Evolutionary conservation across 495 filamentous ascomycete genomes (phyloP).

Genomic region (Penicillium salamii): DNA sequence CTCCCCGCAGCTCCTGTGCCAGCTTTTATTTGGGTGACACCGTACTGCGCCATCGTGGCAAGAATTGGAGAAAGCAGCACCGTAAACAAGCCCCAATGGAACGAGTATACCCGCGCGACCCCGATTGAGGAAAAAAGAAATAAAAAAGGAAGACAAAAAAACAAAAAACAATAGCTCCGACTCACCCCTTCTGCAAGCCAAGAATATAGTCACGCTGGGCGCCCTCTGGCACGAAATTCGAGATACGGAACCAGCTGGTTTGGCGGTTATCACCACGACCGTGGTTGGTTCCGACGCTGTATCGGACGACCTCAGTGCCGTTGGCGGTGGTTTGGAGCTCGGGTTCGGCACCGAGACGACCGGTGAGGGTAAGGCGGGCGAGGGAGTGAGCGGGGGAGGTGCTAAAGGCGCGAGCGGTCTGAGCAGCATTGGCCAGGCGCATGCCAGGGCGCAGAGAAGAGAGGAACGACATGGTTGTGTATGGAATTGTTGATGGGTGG

Average conservation of each 20-base stretch:
- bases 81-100: too few species aligned
- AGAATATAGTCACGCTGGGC: conserved; percentile 61
- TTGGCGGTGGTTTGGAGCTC: conserved; percentile 63
- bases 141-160: neutral
- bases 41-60: too few species aligned
- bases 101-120: too few species aligned
- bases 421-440: conserved; percentile 31
- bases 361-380: conserved; percentile 69
- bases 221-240: conserved; percentile 61
- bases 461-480: conserved; percentile 49
- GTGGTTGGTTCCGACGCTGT: conserved; percentile 57
- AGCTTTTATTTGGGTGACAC: too few species aligned
- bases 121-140: too few species aligned
- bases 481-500: conserved; percentile 26
- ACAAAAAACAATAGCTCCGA: conserved; percentile 12
- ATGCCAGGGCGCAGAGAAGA: conserved; percentile 34
- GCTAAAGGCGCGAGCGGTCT: conserved; percentile 57
- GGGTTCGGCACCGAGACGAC: conserved; percentile 67
- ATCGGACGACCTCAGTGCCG: conserved; percentile 66
- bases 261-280: conserved; percentile 59
- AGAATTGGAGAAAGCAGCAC: too few species aligned
- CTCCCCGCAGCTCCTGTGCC: too few species aligned
- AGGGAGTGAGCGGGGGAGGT: conserved; percentile 43
- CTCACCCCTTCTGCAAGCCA: conserved; percentile 76
- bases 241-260: conserved; percentile 75